Base-by-base conservation (phyloP, 2,329 filamentous ascomycete species). In the Aspergillus sp. region DNA sequence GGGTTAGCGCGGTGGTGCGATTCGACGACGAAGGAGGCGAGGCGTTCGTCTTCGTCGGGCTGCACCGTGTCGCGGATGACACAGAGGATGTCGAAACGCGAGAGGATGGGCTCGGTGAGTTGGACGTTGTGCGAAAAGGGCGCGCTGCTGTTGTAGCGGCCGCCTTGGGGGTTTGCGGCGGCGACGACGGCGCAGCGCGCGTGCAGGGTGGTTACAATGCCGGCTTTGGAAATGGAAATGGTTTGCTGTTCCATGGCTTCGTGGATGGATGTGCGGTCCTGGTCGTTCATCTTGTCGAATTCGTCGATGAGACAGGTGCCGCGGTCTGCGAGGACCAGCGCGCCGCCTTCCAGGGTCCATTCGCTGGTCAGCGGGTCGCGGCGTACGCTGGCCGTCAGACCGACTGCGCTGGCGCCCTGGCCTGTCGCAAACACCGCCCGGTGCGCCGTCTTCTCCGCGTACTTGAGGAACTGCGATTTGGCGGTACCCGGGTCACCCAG, bases 261-360 rank as follows among this genome's bases (percentile, higher is more conserved):
- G 78, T 98, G 93, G 57, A 98, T 98, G 5, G 89, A 95, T 1
- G 93, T 97, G 54, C 93, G 82, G 67, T 98, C 93, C 64, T 97
- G 89, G 65, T 98, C 93, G 66, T 97, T 97, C 93, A 98, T 98
- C 77, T 98, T 98, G 79, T 98, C 93, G 60, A 98, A 98, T 70
- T 98, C 93, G 60, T 98, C 93, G 52, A 98, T 98, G 29, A 98
- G 76, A 62, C 93, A 97, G 10, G 88, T 95, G 36, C 93, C 93
- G 55, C 88, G 85, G 66, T 98, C 93, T 10, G 93, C 93, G 47
- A 98, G 80, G 60, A 98, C 93, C 7, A 98, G 77, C 3, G 93
- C 93, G 62, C 93, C 93, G 52, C 93, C 93, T 71, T 98, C 93
- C 2, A 98, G 75, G 4, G 93, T 97, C 91, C 93, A 98, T 70